These are phyloP conservation scores for Rhodotorula sp. DNA, from an alignment of 1,284 basidiomycete genomes.

Conservation along the genomic window DNA sequence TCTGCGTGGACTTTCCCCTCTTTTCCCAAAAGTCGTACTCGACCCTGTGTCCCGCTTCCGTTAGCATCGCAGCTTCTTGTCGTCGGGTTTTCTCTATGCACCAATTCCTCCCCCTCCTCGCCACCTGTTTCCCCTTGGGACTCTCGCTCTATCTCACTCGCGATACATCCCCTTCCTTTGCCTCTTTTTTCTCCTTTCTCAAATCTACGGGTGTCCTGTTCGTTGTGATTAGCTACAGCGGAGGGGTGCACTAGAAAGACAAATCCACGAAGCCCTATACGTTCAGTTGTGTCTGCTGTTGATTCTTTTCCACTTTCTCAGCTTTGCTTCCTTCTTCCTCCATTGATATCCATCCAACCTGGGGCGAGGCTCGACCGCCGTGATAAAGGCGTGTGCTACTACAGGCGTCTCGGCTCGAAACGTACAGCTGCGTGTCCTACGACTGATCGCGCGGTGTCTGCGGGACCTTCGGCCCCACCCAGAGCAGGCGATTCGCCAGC, in stretches of 20 bases:
- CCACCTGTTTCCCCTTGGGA: too few relatives aligned
- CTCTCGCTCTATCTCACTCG: neutral
- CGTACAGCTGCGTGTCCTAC: too few relatives aligned
- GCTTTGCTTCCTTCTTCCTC: too few relatives aligned
- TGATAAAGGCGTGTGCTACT: too few relatives aligned
- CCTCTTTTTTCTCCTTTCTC: neutral
- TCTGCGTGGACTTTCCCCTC: neutral
- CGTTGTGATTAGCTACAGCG: neutral
- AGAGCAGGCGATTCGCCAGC: too few relatives aligned
- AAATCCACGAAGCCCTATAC: neutral
- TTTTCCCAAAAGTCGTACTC: neutral
- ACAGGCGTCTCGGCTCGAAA: too few relatives aligned
- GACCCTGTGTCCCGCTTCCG: neutral
- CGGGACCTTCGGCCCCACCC: too few relatives aligned
- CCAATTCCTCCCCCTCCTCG: neutral
- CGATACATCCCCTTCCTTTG: neutral
- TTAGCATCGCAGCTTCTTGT: neutral
- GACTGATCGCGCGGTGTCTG: too few relatives aligned
- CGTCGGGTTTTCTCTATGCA: conserved; percentile 1
- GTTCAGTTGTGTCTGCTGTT: neutral
- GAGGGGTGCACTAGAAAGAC: neutral
- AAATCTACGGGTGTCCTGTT: neutral
- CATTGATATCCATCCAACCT: too few relatives aligned
- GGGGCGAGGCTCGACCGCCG: too few relatives aligned
- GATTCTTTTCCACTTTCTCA: too few relatives aligned